These are phyloP conservation scores for Rhodotorula sp. DNA, from an alignment of 1,284 basidiomycete genomes.

Conservation along the genomic window DNA sequence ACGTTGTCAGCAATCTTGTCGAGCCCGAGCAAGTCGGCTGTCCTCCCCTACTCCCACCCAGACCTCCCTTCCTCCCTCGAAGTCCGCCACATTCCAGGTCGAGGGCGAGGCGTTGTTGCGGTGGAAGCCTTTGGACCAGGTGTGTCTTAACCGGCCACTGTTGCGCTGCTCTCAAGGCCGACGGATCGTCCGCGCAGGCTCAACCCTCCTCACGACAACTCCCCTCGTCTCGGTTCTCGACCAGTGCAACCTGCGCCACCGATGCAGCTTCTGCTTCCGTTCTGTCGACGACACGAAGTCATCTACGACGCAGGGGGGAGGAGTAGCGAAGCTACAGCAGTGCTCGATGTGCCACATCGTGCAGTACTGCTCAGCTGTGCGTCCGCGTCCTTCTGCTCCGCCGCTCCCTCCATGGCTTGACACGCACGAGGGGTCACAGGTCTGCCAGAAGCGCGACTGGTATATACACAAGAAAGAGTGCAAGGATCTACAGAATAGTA, in stretches of 20 bases:
- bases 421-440: slow-evolving; percentile 52
- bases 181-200: slow-evolving; percentile 54
- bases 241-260: slow-evolving; percentile 58
- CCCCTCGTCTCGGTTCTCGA: slow-evolving; percentile 69
- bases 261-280: slow-evolving; percentile 68
- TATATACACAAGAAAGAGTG: slow-evolving; percentile 73
- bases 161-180: neutral
- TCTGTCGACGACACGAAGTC: slow-evolving; percentile 43
- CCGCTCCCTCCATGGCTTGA: neutral
- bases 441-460: slow-evolving; percentile 79
- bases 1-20: too few species aligned
- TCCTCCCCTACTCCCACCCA: slow-evolving; percentile 1
- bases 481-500: slow-evolving; percentile 54
- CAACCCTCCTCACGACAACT: slow-evolving; percentile 57
- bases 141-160: neutral
- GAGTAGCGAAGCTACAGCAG: slow-evolving; percentile 14
- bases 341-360: slow-evolving; percentile 69
- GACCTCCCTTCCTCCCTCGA: slow-evolving; percentile 21
- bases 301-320: neutral
- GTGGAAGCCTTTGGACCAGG: neutral
- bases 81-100: neutral
- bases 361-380: slow-evolving; percentile 70
- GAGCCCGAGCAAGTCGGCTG: too few species aligned
- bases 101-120: slow-evolving; percentile 24
- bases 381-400: slow-evolving; percentile 34